Evolutionary conservation across 2,329 filamentous ascomycete species (phyloP).

Genomic region (Chaetomium sp.): DNA sequence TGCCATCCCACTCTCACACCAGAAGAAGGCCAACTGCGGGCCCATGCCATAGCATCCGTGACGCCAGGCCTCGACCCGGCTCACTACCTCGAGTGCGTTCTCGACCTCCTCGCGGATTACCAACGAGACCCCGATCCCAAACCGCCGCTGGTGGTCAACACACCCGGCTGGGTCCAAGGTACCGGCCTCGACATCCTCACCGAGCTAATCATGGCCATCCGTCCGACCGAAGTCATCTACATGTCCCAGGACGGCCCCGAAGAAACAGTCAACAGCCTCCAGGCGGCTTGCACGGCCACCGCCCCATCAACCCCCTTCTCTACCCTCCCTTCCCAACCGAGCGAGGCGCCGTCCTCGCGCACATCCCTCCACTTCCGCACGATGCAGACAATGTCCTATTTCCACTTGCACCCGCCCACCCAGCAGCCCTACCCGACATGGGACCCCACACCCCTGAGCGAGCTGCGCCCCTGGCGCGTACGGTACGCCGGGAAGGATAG

Average conservation of each 20-base stretch:
- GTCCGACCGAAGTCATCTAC: conserved; percentile 66
- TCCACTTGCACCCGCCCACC: conserved; percentile 53
- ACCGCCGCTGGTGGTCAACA: conserved; percentile 69
- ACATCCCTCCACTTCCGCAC: conserved; percentile 67
- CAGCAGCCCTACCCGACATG: conserved; percentile 43
- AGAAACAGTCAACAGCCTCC: conserved; percentile 58
- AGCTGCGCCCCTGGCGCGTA: conserved; percentile 62
- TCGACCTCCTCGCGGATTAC: conserved; percentile 65
- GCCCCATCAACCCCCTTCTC: conserved; percentile 46
- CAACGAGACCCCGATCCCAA: conserved; percentile 44
- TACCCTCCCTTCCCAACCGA: conserved; percentile 61
- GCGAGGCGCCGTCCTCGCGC: conserved; percentile 54
- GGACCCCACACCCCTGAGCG: conserved; percentile 58
- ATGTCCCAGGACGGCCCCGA: conserved; percentile 65
- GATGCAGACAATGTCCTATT: conserved; percentile 82
- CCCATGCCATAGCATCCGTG: conserved; percentile 67
- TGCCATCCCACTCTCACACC: conserved; percentile 54
- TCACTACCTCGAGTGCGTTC: conserved; percentile 65
- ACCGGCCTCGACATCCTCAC: conserved; percentile 67
- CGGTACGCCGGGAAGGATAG: conserved; percentile 54
- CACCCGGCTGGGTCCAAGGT: conserved; percentile 72
- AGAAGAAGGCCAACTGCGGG: conserved; percentile 52
- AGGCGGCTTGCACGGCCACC: conserved; percentile 43
- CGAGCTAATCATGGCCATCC: conserved; percentile 56
- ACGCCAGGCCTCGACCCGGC: conserved; percentile 67